These are phyloP conservation scores for Russula ochroleuca DNA, from an alignment of 768 basidiomycete species.

Conservation along the genomic window DNA sequence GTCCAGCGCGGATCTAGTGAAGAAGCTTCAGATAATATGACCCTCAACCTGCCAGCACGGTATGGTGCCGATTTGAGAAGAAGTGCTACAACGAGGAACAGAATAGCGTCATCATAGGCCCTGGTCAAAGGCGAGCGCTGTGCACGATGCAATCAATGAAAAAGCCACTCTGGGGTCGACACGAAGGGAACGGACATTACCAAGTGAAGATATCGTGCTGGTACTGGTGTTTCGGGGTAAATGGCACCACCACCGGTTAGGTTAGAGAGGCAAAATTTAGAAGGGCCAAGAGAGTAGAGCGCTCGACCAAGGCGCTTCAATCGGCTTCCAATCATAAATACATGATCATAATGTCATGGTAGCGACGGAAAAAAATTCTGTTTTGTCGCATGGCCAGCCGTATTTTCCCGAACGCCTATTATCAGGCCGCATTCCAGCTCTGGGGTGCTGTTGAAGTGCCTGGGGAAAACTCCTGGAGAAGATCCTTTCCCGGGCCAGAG, in stretches of 20 bases:
- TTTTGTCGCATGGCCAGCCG: too few relatives aligned
- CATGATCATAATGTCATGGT: background rate
- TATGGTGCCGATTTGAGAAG: conserved; percentile 15
- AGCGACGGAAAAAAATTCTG: background rate
- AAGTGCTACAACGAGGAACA: conserved; percentile 1
- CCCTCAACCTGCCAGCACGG: conserved; percentile 2
- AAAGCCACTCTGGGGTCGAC: background rate
- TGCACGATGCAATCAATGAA: background rate
- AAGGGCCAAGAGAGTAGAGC: background rate
- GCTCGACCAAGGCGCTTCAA: background rate
- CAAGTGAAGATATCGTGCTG: background rate
- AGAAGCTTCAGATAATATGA: conserved; percentile 3
- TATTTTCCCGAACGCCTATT: too few relatives aligned
- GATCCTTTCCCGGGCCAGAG: too few relatives aligned
- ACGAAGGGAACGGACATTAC: background rate
- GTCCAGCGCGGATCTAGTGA: conserved; percentile 13
- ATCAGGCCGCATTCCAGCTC: too few relatives aligned
- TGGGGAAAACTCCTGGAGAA: too few relatives aligned
- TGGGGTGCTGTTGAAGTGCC: too few relatives aligned
- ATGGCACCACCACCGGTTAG: background rate
- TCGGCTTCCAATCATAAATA: background rate
- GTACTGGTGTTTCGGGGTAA: background rate
- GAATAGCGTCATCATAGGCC: background rate
- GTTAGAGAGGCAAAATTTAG: background rate
- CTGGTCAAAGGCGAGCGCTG: background rate